These are phyloP conservation scores for Kregervanrija pseudodelftensis DNA, from an alignment of 805 yeast species.

Conservation along the genomic window DNA sequence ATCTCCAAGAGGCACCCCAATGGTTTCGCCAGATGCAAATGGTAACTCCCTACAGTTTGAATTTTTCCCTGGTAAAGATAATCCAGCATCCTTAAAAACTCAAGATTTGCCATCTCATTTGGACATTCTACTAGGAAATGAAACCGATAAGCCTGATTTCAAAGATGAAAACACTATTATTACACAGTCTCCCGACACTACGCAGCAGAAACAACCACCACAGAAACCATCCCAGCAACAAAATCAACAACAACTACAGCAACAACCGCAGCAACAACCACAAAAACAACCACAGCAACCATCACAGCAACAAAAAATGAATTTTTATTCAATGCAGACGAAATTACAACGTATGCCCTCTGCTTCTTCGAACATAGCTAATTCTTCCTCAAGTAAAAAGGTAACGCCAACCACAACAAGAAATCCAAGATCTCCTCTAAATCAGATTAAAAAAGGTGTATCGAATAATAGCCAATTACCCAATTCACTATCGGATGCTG, in stretches of 20 bases:
- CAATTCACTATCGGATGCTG: slow-evolving; percentile 7
- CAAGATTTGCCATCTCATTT: slow-evolving; percentile 5
- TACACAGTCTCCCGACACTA: neutral
- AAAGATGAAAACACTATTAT: too few relatives aligned
- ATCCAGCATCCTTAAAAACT: neutral
- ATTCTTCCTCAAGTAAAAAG: neutral
- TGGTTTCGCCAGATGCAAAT: slow-evolving; percentile 18
- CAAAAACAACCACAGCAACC: slow-evolving; percentile 1
- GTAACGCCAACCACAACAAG: too few relatives aligned
- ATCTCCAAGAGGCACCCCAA: slow-evolving; percentile 27
- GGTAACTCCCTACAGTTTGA: slow-evolving; percentile 3
- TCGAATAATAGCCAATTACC: slow-evolving; percentile 1
- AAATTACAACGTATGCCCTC: slow-evolving; percentile 4
- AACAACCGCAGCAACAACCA: neutral
- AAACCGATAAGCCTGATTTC: neutral
- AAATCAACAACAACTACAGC: neutral
- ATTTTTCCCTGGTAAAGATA: neutral
- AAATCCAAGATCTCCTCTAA: slow-evolving; percentile 6
- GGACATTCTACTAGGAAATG: slow-evolving; percentile 10
- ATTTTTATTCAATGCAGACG: slow-evolving; percentile 3
- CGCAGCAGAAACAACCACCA: neutral
- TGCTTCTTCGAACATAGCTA: neutral
- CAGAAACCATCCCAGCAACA: neutral
- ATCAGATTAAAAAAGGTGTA: slow-evolving; percentile 2
- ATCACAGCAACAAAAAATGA: neutral